phyloP scores from a whole-genome alignment of 2,329 filamentous ascomycete species.

The Metarhizium humberi region DNA sequence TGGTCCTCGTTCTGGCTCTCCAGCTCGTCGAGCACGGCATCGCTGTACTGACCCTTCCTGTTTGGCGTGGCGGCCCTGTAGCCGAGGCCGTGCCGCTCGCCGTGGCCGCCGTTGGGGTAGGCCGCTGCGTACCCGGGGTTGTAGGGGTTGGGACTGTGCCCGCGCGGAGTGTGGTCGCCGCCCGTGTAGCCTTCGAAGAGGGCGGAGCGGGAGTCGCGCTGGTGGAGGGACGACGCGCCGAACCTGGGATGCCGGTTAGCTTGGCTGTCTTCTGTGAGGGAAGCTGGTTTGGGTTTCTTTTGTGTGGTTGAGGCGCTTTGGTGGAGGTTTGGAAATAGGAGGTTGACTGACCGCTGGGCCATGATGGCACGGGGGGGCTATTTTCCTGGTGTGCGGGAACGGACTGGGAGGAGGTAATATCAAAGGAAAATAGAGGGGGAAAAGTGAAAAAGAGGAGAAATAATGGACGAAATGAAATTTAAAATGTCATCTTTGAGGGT shows the following conservation, averaged over 20 bases:
- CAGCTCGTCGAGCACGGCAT: conserved; percentile 83
- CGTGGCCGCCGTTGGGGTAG: too few relatives aligned
- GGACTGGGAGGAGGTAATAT: background rate
- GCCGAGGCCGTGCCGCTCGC: conserved; percentile 3
- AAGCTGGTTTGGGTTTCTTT: too few relatives aligned
- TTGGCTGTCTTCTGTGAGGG: background rate
- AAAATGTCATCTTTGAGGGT: background rate
- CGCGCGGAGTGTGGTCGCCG: background rate
- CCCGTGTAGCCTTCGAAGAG: conserved; percentile 57
- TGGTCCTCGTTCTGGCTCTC: conserved; percentile 93
- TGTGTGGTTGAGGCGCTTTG: background rate
- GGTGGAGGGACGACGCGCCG: conserved; percentile 58
- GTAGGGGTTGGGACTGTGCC: background rate
- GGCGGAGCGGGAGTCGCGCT: conserved; percentile 62
- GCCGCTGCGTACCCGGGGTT: background rate
- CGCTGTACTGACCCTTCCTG: conserved; percentile 78
- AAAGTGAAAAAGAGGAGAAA: background rate
- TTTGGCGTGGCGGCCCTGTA: conserved; percentile 56
- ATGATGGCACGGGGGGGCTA: conserved; percentile 10
- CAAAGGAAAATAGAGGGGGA: background rate
- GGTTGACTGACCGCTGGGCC: conserved; percentile 23
- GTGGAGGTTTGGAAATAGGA: background rate
- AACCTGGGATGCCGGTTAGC: conserved; percentile 38
- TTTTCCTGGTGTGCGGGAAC: background rate
- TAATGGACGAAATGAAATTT: background rate